These are phyloP conservation scores for Nakazawaea molendinolei DNA, from an alignment of 805 yeast genomes.

Conservation along the genomic window DNA sequence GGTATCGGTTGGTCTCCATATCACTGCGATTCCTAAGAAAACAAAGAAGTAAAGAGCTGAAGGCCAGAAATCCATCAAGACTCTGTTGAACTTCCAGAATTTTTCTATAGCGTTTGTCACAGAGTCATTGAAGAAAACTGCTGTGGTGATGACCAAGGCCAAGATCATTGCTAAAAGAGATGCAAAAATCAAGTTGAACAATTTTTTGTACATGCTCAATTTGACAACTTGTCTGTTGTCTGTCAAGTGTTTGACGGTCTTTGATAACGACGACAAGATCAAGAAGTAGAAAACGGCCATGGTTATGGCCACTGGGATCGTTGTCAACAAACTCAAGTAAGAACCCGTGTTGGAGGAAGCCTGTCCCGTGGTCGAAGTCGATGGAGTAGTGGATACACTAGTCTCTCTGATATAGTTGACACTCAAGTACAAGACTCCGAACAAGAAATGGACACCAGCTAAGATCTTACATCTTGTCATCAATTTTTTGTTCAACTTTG, in stretches of 20 bases:
- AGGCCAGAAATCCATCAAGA: constrained; percentile 92
- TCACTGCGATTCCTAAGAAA: constrained; percentile 75
- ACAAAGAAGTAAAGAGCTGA: constrained; percentile 79
- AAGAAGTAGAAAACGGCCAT: constrained; percentile 68
- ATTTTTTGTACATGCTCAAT: constrained; percentile 74
- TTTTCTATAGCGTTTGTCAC: constrained; percentile 72
- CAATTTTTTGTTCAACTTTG: constrained; percentile 65
- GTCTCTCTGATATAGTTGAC: constrained; percentile 31
- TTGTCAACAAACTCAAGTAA: constrained; percentile 47
- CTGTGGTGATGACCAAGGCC: constrained; percentile 65
- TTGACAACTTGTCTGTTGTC: constrained; percentile 91
- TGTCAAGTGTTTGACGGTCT: constrained; percentile 65
- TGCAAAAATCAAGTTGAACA: constrained; percentile 67
- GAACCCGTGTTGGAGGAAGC: constrained; percentile 46
- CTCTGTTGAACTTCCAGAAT: constrained; percentile 89
- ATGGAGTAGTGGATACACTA: constrained; percentile 25
- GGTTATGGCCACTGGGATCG: constrained; percentile 67
- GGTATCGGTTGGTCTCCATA: constrained; percentile 97
- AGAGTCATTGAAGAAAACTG: constrained; percentile 68
- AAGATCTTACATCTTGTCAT: constrained; percentile 69
- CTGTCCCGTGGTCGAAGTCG: constrained; percentile 26
- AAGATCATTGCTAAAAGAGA: constrained; percentile 65
- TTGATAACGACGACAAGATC: constrained; percentile 65
- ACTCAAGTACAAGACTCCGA: constrained; percentile 45
- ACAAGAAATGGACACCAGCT: constrained; percentile 49